A percentile compares a stretch with the other conserved stretches of the same genome.
phyloP scores from a whole-genome alignment of 1,139 yeast species.

The Candida neerlandica region DNA sequence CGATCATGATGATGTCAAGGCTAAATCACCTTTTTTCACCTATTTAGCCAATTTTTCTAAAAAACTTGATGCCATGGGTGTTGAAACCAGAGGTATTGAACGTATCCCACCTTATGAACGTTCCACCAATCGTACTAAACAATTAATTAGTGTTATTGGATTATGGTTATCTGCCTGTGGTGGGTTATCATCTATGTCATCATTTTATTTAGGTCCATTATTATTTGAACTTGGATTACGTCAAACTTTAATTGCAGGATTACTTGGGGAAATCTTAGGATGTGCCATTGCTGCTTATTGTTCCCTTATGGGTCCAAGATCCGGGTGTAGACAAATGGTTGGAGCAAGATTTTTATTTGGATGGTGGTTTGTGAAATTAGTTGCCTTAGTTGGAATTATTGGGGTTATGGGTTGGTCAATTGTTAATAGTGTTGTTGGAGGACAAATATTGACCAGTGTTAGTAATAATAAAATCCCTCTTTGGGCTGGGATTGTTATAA shows the following conservation, averaged over 20 bases:
- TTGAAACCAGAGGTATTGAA: constrained; percentile 82
- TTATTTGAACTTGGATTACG: constrained; percentile 66
- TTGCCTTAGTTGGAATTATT: constrained; percentile 65
- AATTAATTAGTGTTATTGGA: constrained; percentile 64
- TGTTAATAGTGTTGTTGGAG: constrained; percentile 83
- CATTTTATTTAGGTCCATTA: constrained; percentile 74
- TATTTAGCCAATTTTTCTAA: constrained; percentile 17
- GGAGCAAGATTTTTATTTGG: constrained; percentile 79
- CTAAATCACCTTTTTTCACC: background rate
- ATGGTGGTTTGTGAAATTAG: constrained; percentile 77
- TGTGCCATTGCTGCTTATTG: constrained; percentile 79
- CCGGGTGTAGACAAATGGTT: constrained; percentile 88
- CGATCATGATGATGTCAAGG: background rate
- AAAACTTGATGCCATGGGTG: constrained; percentile 49
- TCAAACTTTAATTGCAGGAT: constrained; percentile 62
- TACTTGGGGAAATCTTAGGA: constrained; percentile 65
- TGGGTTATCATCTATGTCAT: constrained; percentile 82
- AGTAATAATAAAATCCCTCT: constrained; percentile 66
- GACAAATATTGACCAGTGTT: constrained; percentile 70
- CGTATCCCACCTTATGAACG: constrained; percentile 74
- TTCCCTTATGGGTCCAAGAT: constrained; percentile 81
- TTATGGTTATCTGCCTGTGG: constrained; percentile 86
- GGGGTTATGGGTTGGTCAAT: constrained; percentile 90
- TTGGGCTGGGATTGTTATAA: constrained; percentile 73
- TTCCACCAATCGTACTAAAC: constrained; percentile 48